Evolutionary conservation across 345 rosid genomes (phyloP).

Genomic region (Boechera retrofracta): DNA sequence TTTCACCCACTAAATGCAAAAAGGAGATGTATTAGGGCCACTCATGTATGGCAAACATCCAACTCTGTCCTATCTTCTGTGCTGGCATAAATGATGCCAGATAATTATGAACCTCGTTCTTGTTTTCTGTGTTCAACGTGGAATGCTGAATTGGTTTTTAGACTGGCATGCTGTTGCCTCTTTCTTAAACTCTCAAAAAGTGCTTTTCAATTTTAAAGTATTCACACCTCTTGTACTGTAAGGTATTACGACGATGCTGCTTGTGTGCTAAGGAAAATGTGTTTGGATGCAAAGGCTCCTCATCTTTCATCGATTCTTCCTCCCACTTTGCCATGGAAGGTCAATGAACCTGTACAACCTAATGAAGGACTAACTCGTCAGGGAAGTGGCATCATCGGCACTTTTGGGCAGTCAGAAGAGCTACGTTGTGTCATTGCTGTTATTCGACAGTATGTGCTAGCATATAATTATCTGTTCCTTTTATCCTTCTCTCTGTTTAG

Average conservation of each 20-base stretch:
- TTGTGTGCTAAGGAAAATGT: conserved; percentile 95
- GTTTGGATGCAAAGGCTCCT: conserved; percentile 99
- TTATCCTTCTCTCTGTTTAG: conserved; percentile 12
- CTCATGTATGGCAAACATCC: background rate
- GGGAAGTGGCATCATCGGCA: conserved; percentile 96
- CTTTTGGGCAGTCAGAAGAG: conserved; percentile 96
- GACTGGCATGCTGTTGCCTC: background rate
- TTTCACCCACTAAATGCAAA: background rate
- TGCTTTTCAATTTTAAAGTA: conserved; percentile 12
- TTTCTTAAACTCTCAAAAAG: background rate
- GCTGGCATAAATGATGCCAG: background rate
- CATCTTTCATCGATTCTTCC: conserved; percentile 94
- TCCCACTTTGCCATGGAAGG: conserved; percentile 93
- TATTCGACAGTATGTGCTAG: conserved; percentile 86
- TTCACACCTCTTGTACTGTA: conserved; percentile 31
- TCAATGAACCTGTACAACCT: conserved; percentile 76
- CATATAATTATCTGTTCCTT: conserved; percentile 11
- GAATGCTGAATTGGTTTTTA: background rate
- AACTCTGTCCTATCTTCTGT: background rate
- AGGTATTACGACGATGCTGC: conserved; percentile 99
- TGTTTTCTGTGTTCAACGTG: conserved; percentile 1
- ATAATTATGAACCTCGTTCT: background rate
- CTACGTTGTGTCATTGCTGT: conserved; percentile 96
- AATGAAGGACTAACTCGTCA: conserved; percentile 93
- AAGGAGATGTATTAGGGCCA: background rate